Evolutionary conservation across 352 stramenopile genomes (phyloP).

Genomic region (Globisporangium recalcitrans): DNA sequence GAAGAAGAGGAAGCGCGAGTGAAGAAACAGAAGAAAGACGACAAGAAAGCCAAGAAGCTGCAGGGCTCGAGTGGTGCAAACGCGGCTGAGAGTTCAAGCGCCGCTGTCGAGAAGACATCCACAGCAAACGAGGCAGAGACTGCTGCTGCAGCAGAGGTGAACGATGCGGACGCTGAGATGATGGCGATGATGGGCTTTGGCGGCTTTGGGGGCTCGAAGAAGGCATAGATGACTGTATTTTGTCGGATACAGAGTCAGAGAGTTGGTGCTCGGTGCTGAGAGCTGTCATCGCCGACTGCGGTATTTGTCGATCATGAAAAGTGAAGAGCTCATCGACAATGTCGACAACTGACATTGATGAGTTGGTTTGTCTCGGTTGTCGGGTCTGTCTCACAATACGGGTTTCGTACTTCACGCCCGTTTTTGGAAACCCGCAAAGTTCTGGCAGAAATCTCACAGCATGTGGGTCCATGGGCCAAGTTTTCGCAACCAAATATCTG

Average conservation of each 20-base stretch:
- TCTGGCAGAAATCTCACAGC: no score
- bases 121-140: neutral
- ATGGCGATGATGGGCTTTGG: conserved; percentile 91
- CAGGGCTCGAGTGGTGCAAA: conserved; percentile 2
- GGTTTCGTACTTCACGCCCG: neutral
- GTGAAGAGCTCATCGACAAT: no score
- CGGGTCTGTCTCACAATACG: neutral
- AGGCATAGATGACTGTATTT: no score
- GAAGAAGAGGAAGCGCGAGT: conserved; percentile 59
- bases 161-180: conserved; percentile 76
- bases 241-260: no score
- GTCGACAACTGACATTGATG: no score
- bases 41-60: conserved; percentile 66
- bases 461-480: neutral
- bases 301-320: no score
- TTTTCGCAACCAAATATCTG: neutral
- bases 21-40: conserved; percentile 74
- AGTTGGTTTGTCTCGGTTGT: no score
- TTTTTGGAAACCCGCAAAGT: neutral
- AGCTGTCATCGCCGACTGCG: no score
- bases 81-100: conserved; percentile 7
- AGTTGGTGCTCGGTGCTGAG: neutral
- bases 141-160: conserved; percentile 4
- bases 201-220: conserved; percentile 82
- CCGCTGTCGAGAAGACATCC: conserved; percentile 4